Percentiles rank a stretch among this genome's conserved stretches.
phyloP scores from a whole-genome alignment of 768 basidiomycete species.

The Suillus plorans region DNA sequence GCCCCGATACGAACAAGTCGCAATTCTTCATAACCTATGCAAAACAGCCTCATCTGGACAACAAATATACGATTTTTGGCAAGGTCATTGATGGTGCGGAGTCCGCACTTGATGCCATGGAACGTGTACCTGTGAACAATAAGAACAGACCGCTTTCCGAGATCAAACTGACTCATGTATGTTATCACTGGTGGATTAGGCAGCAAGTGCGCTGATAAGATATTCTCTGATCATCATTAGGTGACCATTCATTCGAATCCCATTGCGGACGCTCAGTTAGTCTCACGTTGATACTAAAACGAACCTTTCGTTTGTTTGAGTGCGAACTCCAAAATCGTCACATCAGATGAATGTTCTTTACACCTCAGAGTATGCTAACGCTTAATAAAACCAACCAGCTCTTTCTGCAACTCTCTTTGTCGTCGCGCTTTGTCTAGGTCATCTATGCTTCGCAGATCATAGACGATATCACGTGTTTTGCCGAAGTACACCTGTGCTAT shows the following conservation, averaged over 20 bases:
- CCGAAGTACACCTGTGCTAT: constrained; percentile 83
- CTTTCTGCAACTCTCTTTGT: constrained; percentile 87
- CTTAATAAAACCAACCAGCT: constrained; percentile 85
- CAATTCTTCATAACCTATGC: constrained; percentile 90
- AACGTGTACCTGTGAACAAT: constrained; percentile 83
- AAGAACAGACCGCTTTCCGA: constrained; percentile 89
- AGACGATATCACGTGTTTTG: constrained; percentile 93
- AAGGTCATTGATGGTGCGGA: constrained; percentile 99
- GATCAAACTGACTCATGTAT: constrained; percentile 78
- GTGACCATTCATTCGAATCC: constrained; percentile 94
- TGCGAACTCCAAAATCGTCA: neutral
- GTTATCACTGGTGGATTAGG: constrained; percentile 22
- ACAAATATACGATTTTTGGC: constrained; percentile 93
- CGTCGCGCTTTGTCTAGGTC: constrained; percentile 80
- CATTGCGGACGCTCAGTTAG: constrained; percentile 70
- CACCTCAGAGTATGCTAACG: constrained; percentile 38
- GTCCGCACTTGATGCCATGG: constrained; percentile 91
- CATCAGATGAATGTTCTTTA: neutral
- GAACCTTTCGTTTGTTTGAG: neutral
- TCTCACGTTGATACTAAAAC: constrained; percentile 19
- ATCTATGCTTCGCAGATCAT: constrained; percentile 84
- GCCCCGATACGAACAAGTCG: constrained; percentile 89
- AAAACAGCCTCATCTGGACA: constrained; percentile 92
- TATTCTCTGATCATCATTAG: constrained; percentile 36
- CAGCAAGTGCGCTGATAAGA: neutral